Percentiles rank a stretch among this genome's conserved stretches.
Evolutionary conservation across 2,329 filamentous ascomycete species (phyloP).

Genomic region (Talaromyces sp.): DNA sequence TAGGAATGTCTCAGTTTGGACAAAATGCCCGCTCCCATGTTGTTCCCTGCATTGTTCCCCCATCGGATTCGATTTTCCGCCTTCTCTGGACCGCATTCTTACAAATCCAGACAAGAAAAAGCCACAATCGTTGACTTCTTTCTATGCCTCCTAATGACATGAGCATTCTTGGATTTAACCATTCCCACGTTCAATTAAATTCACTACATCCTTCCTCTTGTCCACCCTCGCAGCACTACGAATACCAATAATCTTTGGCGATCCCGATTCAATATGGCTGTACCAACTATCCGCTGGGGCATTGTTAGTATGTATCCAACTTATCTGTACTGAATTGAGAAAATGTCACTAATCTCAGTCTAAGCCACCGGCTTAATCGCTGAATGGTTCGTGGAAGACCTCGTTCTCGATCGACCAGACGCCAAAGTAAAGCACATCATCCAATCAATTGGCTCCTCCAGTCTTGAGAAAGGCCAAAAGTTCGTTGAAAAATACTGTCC

Average conservation of each 20-base stretch:
- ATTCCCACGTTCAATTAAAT: neutral
- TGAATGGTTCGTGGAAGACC: conserved; percentile 50
- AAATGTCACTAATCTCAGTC: neutral
- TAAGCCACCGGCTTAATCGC: conserved; percentile 49
- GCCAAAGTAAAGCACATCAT: conserved; percentile 47
- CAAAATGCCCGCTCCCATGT: neutral
- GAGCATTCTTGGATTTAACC: no score
- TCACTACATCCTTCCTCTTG: conserved; percentile 55
- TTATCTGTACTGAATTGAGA: neutral
- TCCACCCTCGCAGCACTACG: neutral
- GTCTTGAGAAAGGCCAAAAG: conserved; percentile 39
- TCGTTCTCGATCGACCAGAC: conserved; percentile 40
- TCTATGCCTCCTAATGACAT: no score
- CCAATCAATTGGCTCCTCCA: conserved; percentile 49
- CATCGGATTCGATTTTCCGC: neutral
- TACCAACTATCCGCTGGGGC: conserved; percentile 5
- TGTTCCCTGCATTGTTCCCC: neutral
- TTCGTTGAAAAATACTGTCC: conserved; percentile 41
- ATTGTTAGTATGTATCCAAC: neutral
- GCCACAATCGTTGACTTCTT: no score
- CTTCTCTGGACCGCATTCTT: neutral
- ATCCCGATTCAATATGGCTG: neutral
- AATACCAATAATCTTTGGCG: neutral
- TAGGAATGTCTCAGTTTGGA: neutral
- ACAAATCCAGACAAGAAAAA: no score